Conservation (phyloP, 2,329 filamentous ascomycete genomes). For the Cercospora zeae-maydis region DNA sequence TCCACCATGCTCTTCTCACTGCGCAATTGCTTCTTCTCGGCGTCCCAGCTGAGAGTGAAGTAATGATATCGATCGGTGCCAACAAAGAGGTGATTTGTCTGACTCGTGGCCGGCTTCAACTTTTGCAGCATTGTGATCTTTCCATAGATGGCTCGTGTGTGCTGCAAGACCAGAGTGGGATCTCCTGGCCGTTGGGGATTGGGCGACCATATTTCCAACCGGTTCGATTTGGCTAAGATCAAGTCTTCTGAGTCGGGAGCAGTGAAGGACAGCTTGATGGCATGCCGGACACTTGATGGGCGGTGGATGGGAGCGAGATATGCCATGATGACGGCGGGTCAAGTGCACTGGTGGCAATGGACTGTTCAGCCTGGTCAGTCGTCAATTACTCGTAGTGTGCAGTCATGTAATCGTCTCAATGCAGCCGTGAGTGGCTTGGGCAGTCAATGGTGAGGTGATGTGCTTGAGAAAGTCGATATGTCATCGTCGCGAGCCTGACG, state of each 20-base stretch:
- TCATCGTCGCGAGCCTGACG: neutral
- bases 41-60: conserved; percentile 84
- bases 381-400: neutral
- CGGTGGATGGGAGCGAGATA: conserved; percentile 92
- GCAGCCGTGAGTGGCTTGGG: neutral
- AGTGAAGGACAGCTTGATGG: conserved; percentile 74
- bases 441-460: neutral
- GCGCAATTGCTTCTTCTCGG: conserved; percentile 49
- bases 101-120: conserved; percentile 68
- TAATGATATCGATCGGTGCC: conserved; percentile 88
- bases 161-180: conserved; percentile 56
- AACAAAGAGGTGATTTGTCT: conserved; percentile 82
- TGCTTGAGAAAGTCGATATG: neutral
- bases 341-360: conserved; percentile 1
- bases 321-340: conserved; percentile 60
- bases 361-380: neutral
- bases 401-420: neutral
- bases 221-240: conserved; percentile 80
- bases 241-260: conserved; percentile 73
- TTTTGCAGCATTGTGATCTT: conserved; percentile 81
- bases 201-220: conserved; percentile 73
- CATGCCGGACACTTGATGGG: conserved; percentile 87
- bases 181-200: conserved; percentile 52
- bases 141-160: conserved; percentile 74
- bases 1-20: conserved; percentile 59